Base-by-base conservation (phyloP, 139 green algal genomes). In the Microglena sp. region DNA sequence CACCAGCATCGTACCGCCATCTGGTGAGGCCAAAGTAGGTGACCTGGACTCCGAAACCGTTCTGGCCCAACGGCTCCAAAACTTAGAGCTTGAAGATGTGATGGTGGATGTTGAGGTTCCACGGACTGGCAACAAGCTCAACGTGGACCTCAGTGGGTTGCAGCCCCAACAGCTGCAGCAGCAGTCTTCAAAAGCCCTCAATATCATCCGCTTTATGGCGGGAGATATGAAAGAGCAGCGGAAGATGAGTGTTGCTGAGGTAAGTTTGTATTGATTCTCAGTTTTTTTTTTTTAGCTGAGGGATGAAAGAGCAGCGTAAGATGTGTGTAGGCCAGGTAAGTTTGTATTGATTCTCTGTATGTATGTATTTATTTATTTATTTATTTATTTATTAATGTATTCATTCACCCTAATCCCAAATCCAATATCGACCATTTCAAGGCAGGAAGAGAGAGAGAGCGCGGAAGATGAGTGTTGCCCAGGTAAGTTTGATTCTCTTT, bases 41-140 rank as follows among this genome's bases (percentile, higher is more conserved):
- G n/a, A n/a, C n/a, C n/a, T n/a, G n/a, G n/a, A n/a, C n/a, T n/a
- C n/a, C n/a, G n/a, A n/a, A n/a, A n/a, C n/a, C n/a, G n/a, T n/a
- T n/a, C n/a, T n/a, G n/a, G n/a, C n/a, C n/a, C n/a, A 65, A 27
- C 32, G 75, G 45, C 71, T 77, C 28, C 62, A 70, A 29, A 33
- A 65, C 27, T 80, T 83, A 18, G 68, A 80, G 46, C 77, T 96
- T 34, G 89, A 96, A 45, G 69, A 86, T 4, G 66, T 76, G 5
- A 33, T 60, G 30, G 63, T 94, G 11, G 80, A 86, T 21, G 53
- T 96, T 43, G 88, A 94, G 35, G 40, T 95, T 59, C 81, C 83
- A 1, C 44, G 24, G 34, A 28, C 55, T 8, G 55, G 55, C n/a
- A n/a, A n/a, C n/a, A 61, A 26, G 28, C 54, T 26, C 58, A 53